Conservation (phyloP, 495 filamentous ascomycete species). For the Penicillium odoratum region DNA sequence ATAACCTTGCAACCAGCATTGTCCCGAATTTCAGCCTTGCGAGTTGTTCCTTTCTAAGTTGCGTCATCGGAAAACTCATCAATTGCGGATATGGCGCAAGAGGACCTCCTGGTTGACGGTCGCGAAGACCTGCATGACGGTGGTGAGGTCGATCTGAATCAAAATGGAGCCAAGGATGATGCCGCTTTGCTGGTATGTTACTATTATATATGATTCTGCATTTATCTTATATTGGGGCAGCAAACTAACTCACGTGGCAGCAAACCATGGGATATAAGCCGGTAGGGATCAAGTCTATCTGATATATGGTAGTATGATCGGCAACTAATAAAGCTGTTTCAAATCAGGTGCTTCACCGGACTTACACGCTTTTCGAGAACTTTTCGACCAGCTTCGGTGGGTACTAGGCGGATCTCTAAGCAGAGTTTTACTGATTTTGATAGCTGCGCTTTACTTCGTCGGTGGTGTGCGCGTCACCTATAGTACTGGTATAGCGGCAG, state of each 20-base stretch:
- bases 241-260: slow-evolving; percentile 30
- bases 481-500: slow-evolving; percentile 57
- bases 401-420: slow-evolving; percentile 9
- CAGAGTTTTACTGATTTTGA: not conserved
- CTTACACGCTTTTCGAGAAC: slow-evolving; percentile 52
- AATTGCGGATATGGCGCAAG: slow-evolving; percentile 15
- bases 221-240: not conserved
- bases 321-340: slow-evolving; percentile 4
- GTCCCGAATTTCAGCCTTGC: not conserved
- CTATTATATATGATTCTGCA: not conserved
- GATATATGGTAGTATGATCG: not conserved
- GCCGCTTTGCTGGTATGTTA: slow-evolving; percentile 42
- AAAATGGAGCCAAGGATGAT: slow-evolving; percentile 41
- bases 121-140: slow-evolving; percentile 25
- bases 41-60: not conserved
- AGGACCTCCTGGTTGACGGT: slow-evolving; percentile 26
- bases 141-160: slow-evolving; percentile 32
- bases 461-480: slow-evolving; percentile 57
- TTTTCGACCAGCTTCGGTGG: slow-evolving; percentile 57
- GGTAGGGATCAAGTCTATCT: slow-evolving; percentile 29
- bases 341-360: slow-evolving; percentile 46
- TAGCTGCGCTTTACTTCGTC: slow-evolving; percentile 57
- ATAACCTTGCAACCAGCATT: not conserved
- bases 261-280: slow-evolving; percentile 51
- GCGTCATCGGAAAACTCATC: not conserved